These are phyloP conservation scores for Solidago caesia DNA, from an alignment of 129 eudicot species.

Conservation along the genomic window DNA sequence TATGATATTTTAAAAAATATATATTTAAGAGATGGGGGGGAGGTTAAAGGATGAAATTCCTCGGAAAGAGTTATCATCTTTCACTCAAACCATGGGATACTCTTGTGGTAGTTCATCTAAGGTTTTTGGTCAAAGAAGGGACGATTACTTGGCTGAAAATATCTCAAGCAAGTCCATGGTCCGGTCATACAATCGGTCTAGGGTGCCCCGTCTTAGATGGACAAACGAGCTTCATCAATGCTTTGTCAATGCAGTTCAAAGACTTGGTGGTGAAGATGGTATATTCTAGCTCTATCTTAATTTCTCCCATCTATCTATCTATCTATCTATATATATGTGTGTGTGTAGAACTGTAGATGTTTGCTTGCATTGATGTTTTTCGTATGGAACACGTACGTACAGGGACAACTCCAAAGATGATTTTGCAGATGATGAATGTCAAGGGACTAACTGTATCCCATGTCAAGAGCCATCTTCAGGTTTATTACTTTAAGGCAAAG, in stretches of 20 bases:
- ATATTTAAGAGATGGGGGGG: slow-evolving; percentile 15
- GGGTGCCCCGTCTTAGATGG: slow-evolving; percentile 55
- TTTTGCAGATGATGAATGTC: slow-evolving; percentile 58
- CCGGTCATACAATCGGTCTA: slow-evolving; percentile 55
- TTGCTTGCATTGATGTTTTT: slow-evolving; percentile 13
- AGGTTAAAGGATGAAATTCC: slow-evolving; percentile 22
- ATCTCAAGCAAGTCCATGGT: slow-evolving; percentile 29
- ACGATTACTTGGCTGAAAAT: slow-evolving; percentile 15
- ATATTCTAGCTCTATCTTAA: not conserved
- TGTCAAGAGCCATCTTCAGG: slow-evolving; percentile 78
- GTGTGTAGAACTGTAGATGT: not conserved
- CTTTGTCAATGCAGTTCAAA: slow-evolving; percentile 56
- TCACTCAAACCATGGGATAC: slow-evolving; percentile 17
- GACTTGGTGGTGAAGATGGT: slow-evolving; percentile 69
- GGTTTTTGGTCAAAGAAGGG: not conserved
- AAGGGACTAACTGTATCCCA: slow-evolving; percentile 58
- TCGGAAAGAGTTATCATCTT: slow-evolving; percentile 12
- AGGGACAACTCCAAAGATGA: slow-evolving; percentile 75
- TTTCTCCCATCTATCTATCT: too few species aligned
- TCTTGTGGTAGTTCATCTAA: slow-evolving; percentile 8
- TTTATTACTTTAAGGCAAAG: slow-evolving; percentile 13
- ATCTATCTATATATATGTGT: too few species aligned
- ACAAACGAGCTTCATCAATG: slow-evolving; percentile 55
- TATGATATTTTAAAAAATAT: too few species aligned
- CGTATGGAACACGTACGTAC: not conserved